These are phyloP conservation scores for Hanseniaspora taiwanica DNA, from an alignment of 805 yeast species.

Conservation along the genomic window DNA sequence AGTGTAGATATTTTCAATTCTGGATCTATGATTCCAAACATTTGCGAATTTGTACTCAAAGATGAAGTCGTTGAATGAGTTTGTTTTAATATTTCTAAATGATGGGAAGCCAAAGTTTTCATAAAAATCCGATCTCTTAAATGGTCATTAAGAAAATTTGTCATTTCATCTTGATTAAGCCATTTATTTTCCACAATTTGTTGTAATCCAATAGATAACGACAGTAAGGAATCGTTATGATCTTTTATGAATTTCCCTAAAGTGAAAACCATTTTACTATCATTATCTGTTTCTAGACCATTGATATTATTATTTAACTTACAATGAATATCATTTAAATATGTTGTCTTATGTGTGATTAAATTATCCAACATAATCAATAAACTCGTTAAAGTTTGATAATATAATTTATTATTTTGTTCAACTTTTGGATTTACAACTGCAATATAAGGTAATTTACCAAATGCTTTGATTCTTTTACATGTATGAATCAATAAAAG, in stretches of 20 bases:
- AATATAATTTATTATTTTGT: constrained; percentile 36
- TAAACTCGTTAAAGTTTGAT: constrained; percentile 23
- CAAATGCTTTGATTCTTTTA: constrained; percentile 53
- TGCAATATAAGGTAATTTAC: constrained; percentile 69
- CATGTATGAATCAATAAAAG: constrained; percentile 51
- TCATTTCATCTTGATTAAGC: constrained; percentile 33
- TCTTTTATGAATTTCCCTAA: constrained; percentile 50
- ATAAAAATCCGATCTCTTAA: constrained; percentile 75
- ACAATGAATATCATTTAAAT: no score
- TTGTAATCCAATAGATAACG: constrained; percentile 68
- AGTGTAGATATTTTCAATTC: constrained; percentile 50
- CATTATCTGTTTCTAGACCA: neutral
- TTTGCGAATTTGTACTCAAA: no score
- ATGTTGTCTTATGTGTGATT: no score
- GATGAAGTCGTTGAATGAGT: no score
- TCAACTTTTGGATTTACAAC: constrained; percentile 80
- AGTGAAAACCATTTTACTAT: constrained; percentile 13
- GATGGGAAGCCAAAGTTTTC: constrained; percentile 79
- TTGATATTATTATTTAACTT: no score
- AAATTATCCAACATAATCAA: neutral
- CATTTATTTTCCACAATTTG: constrained; percentile 41
- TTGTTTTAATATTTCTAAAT: constrained; percentile 45
- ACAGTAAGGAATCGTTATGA: constrained; percentile 77
- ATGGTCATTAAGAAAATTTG: constrained; percentile 59
- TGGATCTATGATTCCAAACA: constrained; percentile 60